Evolutionary conservation across 495 filamentous ascomycete genomes (phyloP).

Genomic region (Amphirosellinia nigrospora): DNA sequence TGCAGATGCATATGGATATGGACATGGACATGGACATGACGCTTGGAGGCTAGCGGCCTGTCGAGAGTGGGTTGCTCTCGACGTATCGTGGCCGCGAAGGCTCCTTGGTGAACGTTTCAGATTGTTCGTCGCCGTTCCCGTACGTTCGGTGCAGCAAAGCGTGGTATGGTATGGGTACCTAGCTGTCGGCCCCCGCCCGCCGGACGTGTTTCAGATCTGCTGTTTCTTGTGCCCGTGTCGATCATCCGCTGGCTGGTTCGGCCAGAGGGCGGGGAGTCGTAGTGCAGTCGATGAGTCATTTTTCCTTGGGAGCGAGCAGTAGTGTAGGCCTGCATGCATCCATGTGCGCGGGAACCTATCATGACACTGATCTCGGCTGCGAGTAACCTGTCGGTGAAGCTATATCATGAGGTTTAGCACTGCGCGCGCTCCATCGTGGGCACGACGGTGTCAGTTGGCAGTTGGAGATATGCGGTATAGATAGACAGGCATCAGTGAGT

Average conservation of each 20-base stretch:
- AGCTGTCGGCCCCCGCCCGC: background rate
- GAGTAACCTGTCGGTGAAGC: conserved; percentile 19
- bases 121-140: conserved; percentile 22
- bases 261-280: background rate
- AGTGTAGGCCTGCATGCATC: background rate
- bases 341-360: background rate
- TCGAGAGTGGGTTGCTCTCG: background rate
- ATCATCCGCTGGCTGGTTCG: conserved; percentile 21
- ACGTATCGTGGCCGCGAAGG: background rate
- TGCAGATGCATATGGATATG: too few relatives aligned
- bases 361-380: background rate
- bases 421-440: background rate
- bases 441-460: background rate
- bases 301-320: conserved; percentile 14
- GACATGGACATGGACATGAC: too few relatives aligned
- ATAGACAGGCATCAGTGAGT: conserved; percentile 22
- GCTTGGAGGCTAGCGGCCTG: conserved; percentile 10
- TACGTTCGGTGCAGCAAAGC: conserved; percentile 27
- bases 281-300: conserved; percentile 17
- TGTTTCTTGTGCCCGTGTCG: conserved; percentile 19
- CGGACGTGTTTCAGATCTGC: conserved; percentile 19
- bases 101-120: conserved; percentile 16
- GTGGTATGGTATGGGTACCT: too few relatives aligned
- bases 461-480: conserved; percentile 5
- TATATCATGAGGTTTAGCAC: conserved; percentile 2